phyloP scores from a whole-genome alignment of 371 early-diverging fungal genomes.

The Lichtheimia ramosa region DNA sequence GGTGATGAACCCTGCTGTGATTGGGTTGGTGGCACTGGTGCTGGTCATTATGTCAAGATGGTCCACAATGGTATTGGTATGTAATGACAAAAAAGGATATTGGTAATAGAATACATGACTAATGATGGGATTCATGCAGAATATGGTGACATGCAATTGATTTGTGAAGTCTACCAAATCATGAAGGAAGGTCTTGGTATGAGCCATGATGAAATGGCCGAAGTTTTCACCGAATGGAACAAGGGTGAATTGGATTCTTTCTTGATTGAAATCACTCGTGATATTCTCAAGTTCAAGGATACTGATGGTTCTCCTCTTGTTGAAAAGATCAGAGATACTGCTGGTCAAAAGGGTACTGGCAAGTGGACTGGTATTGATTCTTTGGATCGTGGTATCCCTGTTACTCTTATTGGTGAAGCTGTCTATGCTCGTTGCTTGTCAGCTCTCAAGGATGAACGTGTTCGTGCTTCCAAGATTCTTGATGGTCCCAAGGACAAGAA shows the following conservation, averaged over 20 bases:
- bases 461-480: slow-evolving; percentile 85
- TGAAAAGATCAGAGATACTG: slow-evolving; percentile 95
- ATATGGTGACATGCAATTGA: slow-evolving; percentile 99
- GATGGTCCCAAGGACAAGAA: slow-evolving; percentile 65
- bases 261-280: slow-evolving; percentile 94
- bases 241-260: slow-evolving; percentile 94
- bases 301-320: slow-evolving; percentile 85
- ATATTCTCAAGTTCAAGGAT: slow-evolving; percentile 92
- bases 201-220: slow-evolving; percentile 84
- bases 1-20: slow-evolving; percentile 96
- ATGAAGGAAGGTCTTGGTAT: slow-evolving; percentile 84
- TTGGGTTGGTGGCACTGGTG: slow-evolving; percentile 98
- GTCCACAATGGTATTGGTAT: slow-evolving; percentile 98
- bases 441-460: slow-evolving; percentile 92
- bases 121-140: slow-evolving; percentile 46
- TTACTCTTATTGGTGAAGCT: slow-evolving; percentile 97
- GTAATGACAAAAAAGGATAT: background rate
- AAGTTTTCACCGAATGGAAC: slow-evolving; percentile 93
- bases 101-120: background rate
- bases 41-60: slow-evolving; percentile 99
- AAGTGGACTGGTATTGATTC: slow-evolving; percentile 98
- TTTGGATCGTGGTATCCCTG: slow-evolving; percentile 92
- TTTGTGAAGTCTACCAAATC: slow-evolving; percentile 95
- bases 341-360: slow-evolving; percentile 99
- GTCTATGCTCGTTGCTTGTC: slow-evolving; percentile 97